Conservation (phyloP, 768 basidiomycete species). For the Pleurotus platypus region DNA sequence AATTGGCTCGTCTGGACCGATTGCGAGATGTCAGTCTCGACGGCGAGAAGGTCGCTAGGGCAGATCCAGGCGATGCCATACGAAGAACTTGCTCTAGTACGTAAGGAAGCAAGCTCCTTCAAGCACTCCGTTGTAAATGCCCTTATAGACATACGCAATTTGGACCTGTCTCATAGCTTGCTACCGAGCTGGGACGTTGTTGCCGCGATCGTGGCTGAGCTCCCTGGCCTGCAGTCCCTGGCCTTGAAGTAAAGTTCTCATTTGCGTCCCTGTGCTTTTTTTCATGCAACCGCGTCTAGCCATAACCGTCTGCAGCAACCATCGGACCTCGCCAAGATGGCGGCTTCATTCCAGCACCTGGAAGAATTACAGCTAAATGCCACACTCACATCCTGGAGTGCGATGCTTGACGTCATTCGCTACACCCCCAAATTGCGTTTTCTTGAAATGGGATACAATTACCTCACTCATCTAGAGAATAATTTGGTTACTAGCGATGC, state of each 20-base stretch:
- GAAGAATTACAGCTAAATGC: conserved; percentile 71
- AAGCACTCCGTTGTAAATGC: conserved; percentile 8
- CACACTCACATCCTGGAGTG: conserved; percentile 70
- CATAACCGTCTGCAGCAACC: conserved; percentile 59
- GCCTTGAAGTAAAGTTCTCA: conserved; percentile 66
- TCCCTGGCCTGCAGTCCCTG: conserved; percentile 62
- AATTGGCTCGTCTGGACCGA: conserved; percentile 60
- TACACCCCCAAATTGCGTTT: conserved; percentile 51
- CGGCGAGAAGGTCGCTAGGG: conserved; percentile 51
- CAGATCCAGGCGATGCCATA: conserved; percentile 50
- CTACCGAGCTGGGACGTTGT: conserved; percentile 69
- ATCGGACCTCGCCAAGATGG: conserved; percentile 23
- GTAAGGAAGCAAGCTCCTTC: conserved; percentile 20
- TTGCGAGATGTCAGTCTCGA: conserved; percentile 83
- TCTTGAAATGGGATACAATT: conserved; percentile 74
- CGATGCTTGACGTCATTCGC: conserved; percentile 47
- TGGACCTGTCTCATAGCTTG: conserved; percentile 80
- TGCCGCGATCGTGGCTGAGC: conserved; percentile 55
- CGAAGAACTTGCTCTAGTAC: conserved; percentile 64
- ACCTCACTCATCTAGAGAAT: conserved; percentile 33
- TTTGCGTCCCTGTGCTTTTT: conserved; percentile 13
- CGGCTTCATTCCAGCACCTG: conserved; percentile 45
- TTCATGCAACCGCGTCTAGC: conserved; percentile 34
- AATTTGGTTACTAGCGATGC: conserved; percentile 14
- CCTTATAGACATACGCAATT: conserved; percentile 61